phyloP scores from a whole-genome alignment of 805 yeast species.

The Wickerhamomyces ciferrii region DNA sequence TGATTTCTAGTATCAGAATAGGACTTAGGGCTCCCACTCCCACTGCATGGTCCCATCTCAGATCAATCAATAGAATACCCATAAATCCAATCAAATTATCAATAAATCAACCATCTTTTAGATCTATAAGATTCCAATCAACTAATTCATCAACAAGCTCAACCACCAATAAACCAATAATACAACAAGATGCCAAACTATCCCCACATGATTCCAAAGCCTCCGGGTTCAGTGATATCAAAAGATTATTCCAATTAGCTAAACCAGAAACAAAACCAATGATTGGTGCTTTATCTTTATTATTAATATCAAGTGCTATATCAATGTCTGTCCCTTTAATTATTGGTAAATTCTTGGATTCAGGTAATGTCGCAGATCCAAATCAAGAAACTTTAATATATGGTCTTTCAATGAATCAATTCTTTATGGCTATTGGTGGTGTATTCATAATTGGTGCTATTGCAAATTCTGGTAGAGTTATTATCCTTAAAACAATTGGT shows the following conservation, averaged over 20 bases:
- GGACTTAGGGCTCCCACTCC: neutral
- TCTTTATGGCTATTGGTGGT: slow-evolving; percentile 55
- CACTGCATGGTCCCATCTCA: neutral
- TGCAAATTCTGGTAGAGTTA: slow-evolving; percentile 79
- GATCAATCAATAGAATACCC: neutral
- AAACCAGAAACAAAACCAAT: slow-evolving; percentile 52
- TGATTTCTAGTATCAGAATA: neutral
- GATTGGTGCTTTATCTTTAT: slow-evolving; percentile 54
- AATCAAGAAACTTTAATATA: slow-evolving; percentile 32
- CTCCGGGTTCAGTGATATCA: slow-evolving; percentile 28
- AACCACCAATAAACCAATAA: neutral
- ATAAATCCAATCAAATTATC: neutral
- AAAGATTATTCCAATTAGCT: slow-evolving; percentile 48
- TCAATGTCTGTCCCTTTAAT: slow-evolving; percentile 78
- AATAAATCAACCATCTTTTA: neutral
- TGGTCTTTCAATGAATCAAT: slow-evolving; percentile 60
- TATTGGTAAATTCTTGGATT: slow-evolving; percentile 83
- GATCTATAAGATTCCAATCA: neutral
- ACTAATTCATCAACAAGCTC: neutral
- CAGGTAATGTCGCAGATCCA: slow-evolving; percentile 17
- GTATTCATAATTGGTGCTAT: slow-evolving; percentile 69
- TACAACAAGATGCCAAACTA: slow-evolving; percentile 6
- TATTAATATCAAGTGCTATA: slow-evolving; percentile 69
- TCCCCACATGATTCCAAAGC: slow-evolving; percentile 29
- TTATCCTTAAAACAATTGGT: slow-evolving; percentile 71